Evolutionary conservation across 805 yeast species (phyloP).

Genomic region (Middelhovenomyces tepae): DNA sequence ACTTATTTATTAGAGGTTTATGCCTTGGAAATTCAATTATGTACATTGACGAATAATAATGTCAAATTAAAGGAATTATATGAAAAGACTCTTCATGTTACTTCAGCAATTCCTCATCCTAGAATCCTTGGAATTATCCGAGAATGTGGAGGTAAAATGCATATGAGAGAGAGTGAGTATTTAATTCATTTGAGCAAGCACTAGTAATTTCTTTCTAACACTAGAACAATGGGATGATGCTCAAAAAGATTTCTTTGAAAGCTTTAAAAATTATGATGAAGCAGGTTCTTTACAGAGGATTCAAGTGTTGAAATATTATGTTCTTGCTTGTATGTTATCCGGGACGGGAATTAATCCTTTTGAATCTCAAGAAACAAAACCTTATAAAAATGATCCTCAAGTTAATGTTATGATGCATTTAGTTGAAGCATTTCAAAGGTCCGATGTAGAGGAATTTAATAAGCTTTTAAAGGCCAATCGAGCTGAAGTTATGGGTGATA

Average conservation of each 20-base stretch:
- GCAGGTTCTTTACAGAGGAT: conserved; percentile 57
- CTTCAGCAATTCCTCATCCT: conserved; percentile 57
- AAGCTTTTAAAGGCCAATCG: conserved; percentile 10
- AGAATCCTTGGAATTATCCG: conserved; percentile 61
- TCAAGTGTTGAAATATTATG: conserved; percentile 49
- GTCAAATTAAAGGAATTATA: conserved; percentile 41
- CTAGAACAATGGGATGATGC: conserved; percentile 46
- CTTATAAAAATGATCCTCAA: conserved; percentile 32
- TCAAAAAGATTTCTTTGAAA: conserved; percentile 43
- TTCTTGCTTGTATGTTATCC: conserved; percentile 49
- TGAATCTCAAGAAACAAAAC: conserved; percentile 61
- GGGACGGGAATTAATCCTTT: conserved; percentile 60
- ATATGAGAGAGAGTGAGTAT: conserved; percentile 46
- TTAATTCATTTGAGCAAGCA: no score
- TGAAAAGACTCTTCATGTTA: conserved; percentile 37
- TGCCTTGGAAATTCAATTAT: conserved; percentile 55
- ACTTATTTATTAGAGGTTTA: conserved; percentile 47
- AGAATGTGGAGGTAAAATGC: conserved; percentile 67
- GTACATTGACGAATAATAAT: conserved; percentile 32
- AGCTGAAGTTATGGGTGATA: conserved; percentile 12
- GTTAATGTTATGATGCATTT: conserved; percentile 24
- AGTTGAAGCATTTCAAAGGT: conserved; percentile 28
- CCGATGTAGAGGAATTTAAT: conserved; percentile 19
- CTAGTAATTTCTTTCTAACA: no score
- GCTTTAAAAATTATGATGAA: conserved; percentile 54